Base-by-base conservation (phyloP, 2,329 filamentous ascomycete genomes). In the Aspergillus sp. region DNA sequence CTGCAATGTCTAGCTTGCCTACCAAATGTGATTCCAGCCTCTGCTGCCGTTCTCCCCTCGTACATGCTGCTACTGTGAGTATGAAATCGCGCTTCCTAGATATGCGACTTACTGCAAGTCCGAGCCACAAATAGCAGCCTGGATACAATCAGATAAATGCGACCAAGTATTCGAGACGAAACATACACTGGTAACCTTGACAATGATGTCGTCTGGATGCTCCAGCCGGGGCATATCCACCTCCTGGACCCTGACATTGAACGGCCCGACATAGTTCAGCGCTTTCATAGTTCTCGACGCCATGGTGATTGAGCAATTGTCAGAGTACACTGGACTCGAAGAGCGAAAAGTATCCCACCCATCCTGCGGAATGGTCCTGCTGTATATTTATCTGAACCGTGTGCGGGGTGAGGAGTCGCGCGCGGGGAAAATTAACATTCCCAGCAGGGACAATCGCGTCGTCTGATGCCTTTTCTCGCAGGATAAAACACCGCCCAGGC, bases 151-250 rank as follows among this genome's bases (percentile, higher is more conserved):
- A 48, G 27, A 14, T 15, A 2, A 1, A 19, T 1, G 4, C 4
- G 11, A n/a, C n/a, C 39, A 62, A 52, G 8, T 58, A 35, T 27
- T 9, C 11, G 14, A 15, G 55, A 62, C 33, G n/a, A 64, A 72
- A 74, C 82, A 77, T 51, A 84, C 82, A 6, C 85, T 89, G 1
- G 86, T 87, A 37, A 88, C 83, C 65, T 86, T 87, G 70, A 88
- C 82, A 58, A 87, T 84, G 35, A 81, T 79, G 74, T 88, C 85
- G 72, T 88, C 84, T 2, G 85, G 84, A 71, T 87, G 85, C 67
- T 87, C 75, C 21, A 89, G 76, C 66, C 79, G 81, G 1, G 86
- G 86, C 46, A 79, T 68, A 25, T 82, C 79, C 7, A 86, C 80
- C 23, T 88, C 82, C 64, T 85, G 81, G 50, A 89, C 81, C n/a